Evolutionary conservation across 305 asterid genomes (phyloP), one percentile per base, ranked within the genome.

Genomic region (Fraxinus greggii): DNA sequence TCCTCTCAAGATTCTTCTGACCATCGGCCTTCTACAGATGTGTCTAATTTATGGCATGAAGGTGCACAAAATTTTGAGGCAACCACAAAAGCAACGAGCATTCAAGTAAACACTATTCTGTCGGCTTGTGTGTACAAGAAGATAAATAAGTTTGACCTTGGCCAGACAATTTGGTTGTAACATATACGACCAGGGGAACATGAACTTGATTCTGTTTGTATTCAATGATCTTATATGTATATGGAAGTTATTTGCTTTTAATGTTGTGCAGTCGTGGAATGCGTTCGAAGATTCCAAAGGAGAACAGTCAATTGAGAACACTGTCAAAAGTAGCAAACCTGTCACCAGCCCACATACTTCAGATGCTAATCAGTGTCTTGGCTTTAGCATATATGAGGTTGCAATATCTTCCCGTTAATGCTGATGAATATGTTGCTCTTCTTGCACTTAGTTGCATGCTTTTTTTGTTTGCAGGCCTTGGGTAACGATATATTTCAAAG

Each of bases 231-330:
- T 72, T 51, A 48, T 74, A 26, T 70, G 67, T 45, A 45, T 78
- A 77, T 73, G 40, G 35, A 69, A 48, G 26, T 32, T 83, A 48
- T 48, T 67, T 75, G 45, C 13, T 76, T n/a, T 19, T n/a, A 79
- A 79, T 85, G 79, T 87, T 63, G 77, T 86, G 87, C 92, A 93
- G 98, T 67, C 85, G 29, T 93, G 97, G 98, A 88, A 85, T 85
- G 90, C 92, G 54, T 93, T 92, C 82, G 92, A 88, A 56, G 88
- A 85, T 78, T 83, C 87, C 78, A 80, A 70, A 70, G 90, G 79
- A 67, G 86, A 77, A 51, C 88, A 79, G 69, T 82, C 86, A 26
- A 48, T 78, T 77, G 86, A 78, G 61, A 73, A 79, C 45, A 85
- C 83, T 84, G 79, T 54, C 35, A 84, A 85, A 78, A 86, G 80